These are phyloP conservation scores for Cladosporium phlei DNA, from an alignment of 2,329 filamentous ascomycete genomes.

Conservation along the genomic window DNA sequence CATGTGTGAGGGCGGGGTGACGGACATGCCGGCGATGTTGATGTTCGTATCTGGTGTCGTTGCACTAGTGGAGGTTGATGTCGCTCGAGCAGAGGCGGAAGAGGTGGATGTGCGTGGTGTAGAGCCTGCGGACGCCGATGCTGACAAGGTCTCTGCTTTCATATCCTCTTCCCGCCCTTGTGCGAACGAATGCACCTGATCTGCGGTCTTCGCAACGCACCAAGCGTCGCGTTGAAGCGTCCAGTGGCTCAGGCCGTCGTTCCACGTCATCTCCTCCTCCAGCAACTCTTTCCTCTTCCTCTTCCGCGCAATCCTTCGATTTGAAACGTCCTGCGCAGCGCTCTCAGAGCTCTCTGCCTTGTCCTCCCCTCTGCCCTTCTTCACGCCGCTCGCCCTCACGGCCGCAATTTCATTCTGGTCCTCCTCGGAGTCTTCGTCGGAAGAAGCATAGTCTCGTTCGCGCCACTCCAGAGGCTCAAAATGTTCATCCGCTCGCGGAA, in stretches of 20 bases:
- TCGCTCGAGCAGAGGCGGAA: slow-evolving; percentile 14
- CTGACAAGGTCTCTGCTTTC: slow-evolving; percentile 3
- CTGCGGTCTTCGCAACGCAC: slow-evolving; percentile 67
- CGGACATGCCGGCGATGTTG: slow-evolving; percentile 4
- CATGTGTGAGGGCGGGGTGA: slow-evolving; percentile 14
- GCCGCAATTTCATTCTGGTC: slow-evolving; percentile 22
- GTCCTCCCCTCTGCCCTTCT: slow-evolving; percentile 27
- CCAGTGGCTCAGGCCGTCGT: slow-evolving; percentile 76
- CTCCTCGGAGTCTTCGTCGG: slow-evolving; percentile 26
- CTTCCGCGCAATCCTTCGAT: slow-evolving; percentile 30
- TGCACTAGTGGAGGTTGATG: slow-evolving; percentile 13
- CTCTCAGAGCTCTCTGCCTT: slow-evolving; percentile 44
- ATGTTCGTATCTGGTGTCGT: slow-evolving; percentile 18
- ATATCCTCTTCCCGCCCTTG: neutral
- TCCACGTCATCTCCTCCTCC: slow-evolving; percentile 57
- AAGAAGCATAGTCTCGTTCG: slow-evolving; percentile 39
- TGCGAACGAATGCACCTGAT: slow-evolving; percentile 16
- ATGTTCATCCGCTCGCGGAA: neutral
- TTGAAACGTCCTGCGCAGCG: slow-evolving; percentile 35
- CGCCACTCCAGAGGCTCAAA: slow-evolving; percentile 37
- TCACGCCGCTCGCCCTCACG: slow-evolving; percentile 14
- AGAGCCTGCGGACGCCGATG: slow-evolving; percentile 6
- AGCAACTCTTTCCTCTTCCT: slow-evolving; percentile 34
- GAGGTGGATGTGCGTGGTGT: slow-evolving; percentile 38
- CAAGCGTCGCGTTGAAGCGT: slow-evolving; percentile 73